Conservation (phyloP, 1,284 basidiomycete genomes). For the Puccinia hordei region DNA sequence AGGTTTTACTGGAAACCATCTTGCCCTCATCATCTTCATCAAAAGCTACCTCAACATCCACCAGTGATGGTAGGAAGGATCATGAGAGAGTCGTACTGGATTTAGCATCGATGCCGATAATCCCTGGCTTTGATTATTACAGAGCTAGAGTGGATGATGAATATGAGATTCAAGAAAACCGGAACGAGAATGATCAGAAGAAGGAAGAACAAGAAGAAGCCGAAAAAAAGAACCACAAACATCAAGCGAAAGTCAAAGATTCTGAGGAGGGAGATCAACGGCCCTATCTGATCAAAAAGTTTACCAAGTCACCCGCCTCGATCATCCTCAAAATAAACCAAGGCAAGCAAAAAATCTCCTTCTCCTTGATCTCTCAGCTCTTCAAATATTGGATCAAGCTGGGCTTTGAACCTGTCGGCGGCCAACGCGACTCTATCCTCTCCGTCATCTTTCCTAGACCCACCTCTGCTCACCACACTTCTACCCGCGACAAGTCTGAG, state of each 20-base stretch:
- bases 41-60: not conserved
- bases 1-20: constrained; percentile 17
- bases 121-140: constrained; percentile 34
- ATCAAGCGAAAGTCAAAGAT: not conserved
- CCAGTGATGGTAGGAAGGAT: not conserved
- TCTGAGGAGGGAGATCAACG: not conserved
- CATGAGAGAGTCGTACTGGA: constrained; percentile 17
- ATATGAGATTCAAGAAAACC: constrained; percentile 32
- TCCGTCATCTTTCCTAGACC: constrained; percentile 25
- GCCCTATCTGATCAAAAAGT: constrained; percentile 17
- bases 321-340: constrained; percentile 19
- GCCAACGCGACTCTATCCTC: constrained; percentile 23
- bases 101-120: constrained; percentile 8
- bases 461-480: not conserved
- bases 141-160: constrained; percentile 32
- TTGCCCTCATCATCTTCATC: constrained; percentile 11
- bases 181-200: not conserved
- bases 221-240: not conserved
- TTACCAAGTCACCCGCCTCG: not conserved
- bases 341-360: constrained; percentile 34
- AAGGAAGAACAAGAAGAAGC: not conserved
- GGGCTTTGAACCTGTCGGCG: constrained; percentile 38
- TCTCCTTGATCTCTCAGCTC: constrained; percentile 9
- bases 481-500: no score
- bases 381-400: constrained; percentile 43